These are phyloP conservation scores for Fusarium nisikadoi DNA, from an alignment of 2,329 filamentous ascomycete species.

Conservation along the genomic window DNA sequence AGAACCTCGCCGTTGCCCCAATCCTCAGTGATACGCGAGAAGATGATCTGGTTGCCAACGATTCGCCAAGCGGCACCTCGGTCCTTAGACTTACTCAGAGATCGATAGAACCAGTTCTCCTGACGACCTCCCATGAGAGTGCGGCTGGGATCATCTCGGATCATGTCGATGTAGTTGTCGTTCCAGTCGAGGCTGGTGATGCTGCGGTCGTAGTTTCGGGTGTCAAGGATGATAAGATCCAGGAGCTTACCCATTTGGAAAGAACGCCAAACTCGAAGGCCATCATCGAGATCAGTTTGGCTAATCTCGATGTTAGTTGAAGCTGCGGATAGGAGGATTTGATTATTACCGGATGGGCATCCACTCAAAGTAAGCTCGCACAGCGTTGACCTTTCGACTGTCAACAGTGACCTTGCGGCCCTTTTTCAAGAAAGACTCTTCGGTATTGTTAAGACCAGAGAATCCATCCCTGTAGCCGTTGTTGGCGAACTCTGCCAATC, in stretches of 20 bases:
- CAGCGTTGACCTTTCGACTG: constrained; percentile 78
- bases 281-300: constrained; percentile 65
- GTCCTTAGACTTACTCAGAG: constrained; percentile 65
- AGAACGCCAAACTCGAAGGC: constrained; percentile 73
- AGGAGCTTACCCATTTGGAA: constrained; percentile 74
- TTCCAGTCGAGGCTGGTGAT: constrained; percentile 60
- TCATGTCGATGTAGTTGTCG: constrained; percentile 47
- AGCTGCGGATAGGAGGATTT: rapidly evolving
- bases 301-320: background rate
- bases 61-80: constrained; percentile 77
- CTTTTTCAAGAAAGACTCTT: constrained; percentile 21
- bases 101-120: constrained; percentile 78
- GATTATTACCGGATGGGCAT: constrained; percentile 56
- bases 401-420: constrained; percentile 66
- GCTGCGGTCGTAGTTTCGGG: constrained; percentile 73
- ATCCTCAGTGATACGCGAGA: constrained; percentile 62
- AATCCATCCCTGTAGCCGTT: constrained; percentile 74
- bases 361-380: constrained; percentile 77
- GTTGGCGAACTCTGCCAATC: constrained; percentile 62
- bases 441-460: constrained; percentile 66
- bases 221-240: constrained; percentile 76
- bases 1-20: constrained; percentile 44
- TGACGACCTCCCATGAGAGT: constrained; percentile 77
- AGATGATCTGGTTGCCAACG: constrained; percentile 77
- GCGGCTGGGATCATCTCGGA: constrained; percentile 73